These are phyloP conservation scores for Pyronema domesticum DNA, from an alignment of 495 filamentous ascomycete genomes.

Conservation along the genomic window DNA sequence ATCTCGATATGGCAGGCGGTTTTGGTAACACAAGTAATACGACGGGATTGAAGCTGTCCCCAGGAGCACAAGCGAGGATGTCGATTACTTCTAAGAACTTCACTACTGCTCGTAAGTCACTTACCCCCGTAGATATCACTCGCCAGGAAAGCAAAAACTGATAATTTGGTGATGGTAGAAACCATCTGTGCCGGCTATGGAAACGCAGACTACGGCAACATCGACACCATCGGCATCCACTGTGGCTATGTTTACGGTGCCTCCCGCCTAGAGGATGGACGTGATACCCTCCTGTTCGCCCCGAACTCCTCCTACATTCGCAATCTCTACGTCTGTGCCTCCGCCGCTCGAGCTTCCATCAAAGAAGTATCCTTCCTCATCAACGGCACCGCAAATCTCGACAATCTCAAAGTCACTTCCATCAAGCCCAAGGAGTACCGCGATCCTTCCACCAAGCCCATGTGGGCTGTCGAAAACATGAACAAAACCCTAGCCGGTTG, in stretches of 20 bases:
- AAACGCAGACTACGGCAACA: conserved; percentile 25
- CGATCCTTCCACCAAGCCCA: conserved; percentile 11
- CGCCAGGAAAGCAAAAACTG: no score
- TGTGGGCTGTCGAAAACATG: conserved; percentile 28
- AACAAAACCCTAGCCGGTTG: not conserved
- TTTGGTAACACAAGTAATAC: not conserved
- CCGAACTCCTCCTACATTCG: conserved; percentile 8
- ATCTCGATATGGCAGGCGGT: not conserved
- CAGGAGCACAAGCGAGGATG: not conserved
- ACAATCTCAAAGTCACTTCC: conserved; percentile 13
- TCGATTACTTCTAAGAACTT: not conserved
- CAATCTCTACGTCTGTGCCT: conserved; percentile 27
- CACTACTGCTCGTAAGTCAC: not conserved
- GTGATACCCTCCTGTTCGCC: not conserved
- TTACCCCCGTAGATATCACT: not conserved
- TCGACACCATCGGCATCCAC: conserved; percentile 26
- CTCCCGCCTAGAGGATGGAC: conserved; percentile 20
- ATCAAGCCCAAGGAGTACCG: conserved; percentile 23
- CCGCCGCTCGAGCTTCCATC: conserved; percentile 27
- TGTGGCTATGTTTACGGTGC: conserved; percentile 30
- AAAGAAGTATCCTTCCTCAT: conserved; percentile 28
- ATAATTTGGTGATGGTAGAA: conserved; percentile 5
- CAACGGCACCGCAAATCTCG: conserved; percentile 24
- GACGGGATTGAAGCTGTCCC: conserved; percentile 1
- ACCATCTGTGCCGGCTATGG: conserved; percentile 20